Evolutionary conservation across 805 yeast genomes (phyloP), one percentile per base, ranked within the genome.

Genomic region (Kuraishia capsulata): DNA sequence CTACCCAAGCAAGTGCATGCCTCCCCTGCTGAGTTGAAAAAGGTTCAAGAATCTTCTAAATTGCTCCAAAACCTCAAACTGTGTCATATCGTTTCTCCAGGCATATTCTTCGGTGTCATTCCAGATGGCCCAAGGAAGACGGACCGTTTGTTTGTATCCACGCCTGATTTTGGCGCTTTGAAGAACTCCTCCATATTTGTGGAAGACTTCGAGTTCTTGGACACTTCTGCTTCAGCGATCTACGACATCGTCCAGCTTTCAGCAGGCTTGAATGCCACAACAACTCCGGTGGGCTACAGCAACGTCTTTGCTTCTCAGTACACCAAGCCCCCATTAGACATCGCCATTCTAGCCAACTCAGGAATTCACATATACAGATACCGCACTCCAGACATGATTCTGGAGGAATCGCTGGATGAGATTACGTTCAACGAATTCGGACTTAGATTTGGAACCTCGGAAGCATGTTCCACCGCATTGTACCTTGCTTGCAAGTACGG

Each of bases 291-390:
- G 48, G 96, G 96, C 2, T 86, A 79, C 53, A 85, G 87, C 8
- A 89, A 90, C 54, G 78, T 78, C 42, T 77, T 85, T 57, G 95
- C 96, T 1, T 78, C 90, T 5, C 97, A 89, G 50, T 90, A 86
- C 52, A 73, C 78, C 14, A 59, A 73, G 16, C 66, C 69, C 16
- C 77, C 85, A 0, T 70, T 83, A 34, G 77, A 76, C 49, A 72
- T 89, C 52, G 96, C 95, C 1, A 78, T 90, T 1, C 64, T 92
- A 50, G 89, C 98, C 2, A 76, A 74, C 48, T 73, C 76, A 16
- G 88, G 95, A 2, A 74, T 90, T 28, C 80, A 79, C 49, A 69
- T 85, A 30, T 86, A 79, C 56, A 78, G 81, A 46, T 80, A 80
- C 48, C 73, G 87, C 55, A 81, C 88, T 3, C 92, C 96, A 5